A percentile compares a stretch with the other conserved stretches of the same genome.
phyloP scores from a whole-genome alignment of 306 rosid genomes.

The Mimosa pudica region DNA sequence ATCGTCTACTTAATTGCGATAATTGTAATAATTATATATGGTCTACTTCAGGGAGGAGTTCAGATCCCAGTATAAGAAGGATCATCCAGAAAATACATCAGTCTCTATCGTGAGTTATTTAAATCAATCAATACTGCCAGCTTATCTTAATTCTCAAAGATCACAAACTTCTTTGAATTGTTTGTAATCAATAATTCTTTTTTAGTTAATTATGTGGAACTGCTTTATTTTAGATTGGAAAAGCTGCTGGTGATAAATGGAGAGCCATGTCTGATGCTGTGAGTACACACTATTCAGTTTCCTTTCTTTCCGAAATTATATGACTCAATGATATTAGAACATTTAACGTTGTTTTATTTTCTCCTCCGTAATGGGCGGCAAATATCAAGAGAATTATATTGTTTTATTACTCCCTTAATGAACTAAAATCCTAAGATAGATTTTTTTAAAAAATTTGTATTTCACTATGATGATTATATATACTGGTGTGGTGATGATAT shows the following conservation, averaged over 20 bases:
- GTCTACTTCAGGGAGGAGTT: slow-evolving; percentile 67
- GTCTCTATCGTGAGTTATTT: slow-evolving; percentile 64
- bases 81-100: slow-evolving; percentile 74
- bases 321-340: too few species aligned
- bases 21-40: not conserved
- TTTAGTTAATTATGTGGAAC: not conserved
- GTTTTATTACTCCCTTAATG: too few species aligned
- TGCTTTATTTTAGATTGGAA: slow-evolving; percentile 70
- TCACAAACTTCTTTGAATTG: not conserved
- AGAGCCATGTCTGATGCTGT: slow-evolving; percentile 77
- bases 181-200: not conserved
- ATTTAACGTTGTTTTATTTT: too few species aligned
- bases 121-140: not conserved
- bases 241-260: slow-evolving; percentile 91
- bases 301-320: too few species aligned
- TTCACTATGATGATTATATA: not conserved
- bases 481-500: not conserved
- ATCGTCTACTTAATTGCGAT: not conserved
- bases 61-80: slow-evolving; percentile 70
- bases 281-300: slow-evolving; percentile 35
- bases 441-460: too few species aligned
- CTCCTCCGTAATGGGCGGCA: too few species aligned
- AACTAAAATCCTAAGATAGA: too few species aligned
- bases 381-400: too few species aligned
- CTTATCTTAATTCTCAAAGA: not conserved